Base-by-base conservation (phyloP, 139 green algal species). In the Nannochloris sp. region DNA sequence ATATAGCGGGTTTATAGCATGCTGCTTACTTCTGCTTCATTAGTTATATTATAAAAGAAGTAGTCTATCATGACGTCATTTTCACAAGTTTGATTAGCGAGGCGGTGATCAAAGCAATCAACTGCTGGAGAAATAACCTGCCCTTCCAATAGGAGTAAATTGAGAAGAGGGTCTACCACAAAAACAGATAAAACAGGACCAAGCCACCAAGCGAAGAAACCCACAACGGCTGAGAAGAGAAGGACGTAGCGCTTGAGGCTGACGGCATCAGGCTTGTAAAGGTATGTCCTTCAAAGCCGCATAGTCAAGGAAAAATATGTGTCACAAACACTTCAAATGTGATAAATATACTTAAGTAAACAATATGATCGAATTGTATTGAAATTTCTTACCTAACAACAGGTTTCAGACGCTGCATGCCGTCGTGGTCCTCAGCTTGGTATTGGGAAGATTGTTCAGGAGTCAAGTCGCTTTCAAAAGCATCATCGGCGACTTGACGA, bases 11-110 rank as follows among this genome's bases (percentile, higher is more conserved):
- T n/a, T n/a, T n/a, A n/a, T n/a, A n/a, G n/a, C n/a, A 35, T 59
- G 9, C 51, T 25, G 27, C 25, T 19, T 37, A 78, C 64, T 61
- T 77, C 29, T 6, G 72, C 55, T 1, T 33, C n/a, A 39, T 81
- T 81, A 6, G 61, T 77, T 25, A 81, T 59, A 46, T 81, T 70
- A 39, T 55, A 81, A 27, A 81, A 74, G 53, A 54, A 74, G 63
- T 81, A 81, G 7, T 81, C 62, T n/a, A 65, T 60, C 14, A 29
- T n/a, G 13, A 65, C 27, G 5, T 36, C 42, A 39, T 53, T 14
- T 6, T 64, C 19, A 53, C 68, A 75, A 3, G 44, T 36, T 33
- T 75, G 61, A 6, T 33, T 38, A 4, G 12, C 24, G 8, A 66
- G 2, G 2, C n/a, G 56, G 51, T 71, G 30, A 38, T 75, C 39